Evolutionary conservation across 2,329 filamentous ascomycete species (phyloP).

Genomic region (Colletotrichum sp.): DNA sequence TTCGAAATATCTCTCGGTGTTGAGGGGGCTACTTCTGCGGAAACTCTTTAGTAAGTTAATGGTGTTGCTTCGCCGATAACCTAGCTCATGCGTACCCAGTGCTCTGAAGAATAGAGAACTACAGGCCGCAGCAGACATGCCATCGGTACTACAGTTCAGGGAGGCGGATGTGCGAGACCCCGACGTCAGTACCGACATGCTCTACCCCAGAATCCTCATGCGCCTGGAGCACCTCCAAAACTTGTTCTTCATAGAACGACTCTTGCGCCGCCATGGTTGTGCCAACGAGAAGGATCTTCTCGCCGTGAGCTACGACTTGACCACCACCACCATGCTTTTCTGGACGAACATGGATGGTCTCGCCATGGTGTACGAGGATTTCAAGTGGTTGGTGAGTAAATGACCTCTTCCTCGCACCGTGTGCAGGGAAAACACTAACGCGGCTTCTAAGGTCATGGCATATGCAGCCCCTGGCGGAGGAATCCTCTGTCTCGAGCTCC

Average conservation of each 20-base stretch:
- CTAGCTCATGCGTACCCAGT: conserved; percentile 21
- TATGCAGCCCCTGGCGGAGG: conserved; percentile 55
- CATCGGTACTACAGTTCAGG: conserved; percentile 41
- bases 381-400: conserved; percentile 51
- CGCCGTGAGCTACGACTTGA: conserved; percentile 52
- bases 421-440: background rate
- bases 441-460: conserved; percentile 47
- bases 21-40: conserved; percentile 30
- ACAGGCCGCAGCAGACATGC: conserved; percentile 36
- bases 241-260: conserved; percentile 62
- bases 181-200: conserved; percentile 27
- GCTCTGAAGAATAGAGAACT: conserved; percentile 39
- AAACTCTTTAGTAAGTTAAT: background rate
- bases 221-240: conserved; percentile 60
- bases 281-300: conserved; percentile 43
- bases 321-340: conserved; percentile 47
- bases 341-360: conserved; percentile 56
- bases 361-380: conserved; percentile 43
- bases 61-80: accelerated
- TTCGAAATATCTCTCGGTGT: conserved; percentile 60
- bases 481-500: conserved; percentile 55
- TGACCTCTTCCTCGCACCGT: background rate
- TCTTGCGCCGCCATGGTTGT: conserved; percentile 52
- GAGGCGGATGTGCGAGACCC: conserved; percentile 40
- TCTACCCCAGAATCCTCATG: conserved; percentile 52